Percentiles rank a stretch among this genome's conserved stretches.
Conservation (phyloP, 768 basidiomycete genomes). For the Pleurotus cornucopiae region DNA sequence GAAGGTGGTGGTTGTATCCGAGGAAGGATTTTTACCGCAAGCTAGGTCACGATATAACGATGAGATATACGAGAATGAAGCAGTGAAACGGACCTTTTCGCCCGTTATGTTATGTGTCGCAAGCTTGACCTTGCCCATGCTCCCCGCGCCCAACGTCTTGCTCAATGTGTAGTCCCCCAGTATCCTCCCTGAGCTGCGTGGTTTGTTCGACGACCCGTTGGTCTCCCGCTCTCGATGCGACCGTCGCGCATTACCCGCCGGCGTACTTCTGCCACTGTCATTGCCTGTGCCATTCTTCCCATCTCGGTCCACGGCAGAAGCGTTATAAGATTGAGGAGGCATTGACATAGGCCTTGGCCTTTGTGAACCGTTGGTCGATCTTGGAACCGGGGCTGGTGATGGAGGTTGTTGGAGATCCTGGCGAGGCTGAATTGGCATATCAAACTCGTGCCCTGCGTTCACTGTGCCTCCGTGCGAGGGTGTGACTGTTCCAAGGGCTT, state of each 20-base stretch:
- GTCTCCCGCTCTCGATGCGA: slow-evolving; percentile 2
- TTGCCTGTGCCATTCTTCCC: neutral
- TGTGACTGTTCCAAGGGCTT: slow-evolving; percentile 27
- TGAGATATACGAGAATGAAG: slow-evolving; percentile 3
- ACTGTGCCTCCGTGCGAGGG: slow-evolving; percentile 53
- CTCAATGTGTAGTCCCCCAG: slow-evolving; percentile 94
- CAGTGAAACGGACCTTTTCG: slow-evolving; percentile 69
- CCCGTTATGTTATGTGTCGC: slow-evolving; percentile 84
- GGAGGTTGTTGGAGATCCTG: slow-evolving; percentile 21
- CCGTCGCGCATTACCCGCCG: slow-evolving; percentile 2
- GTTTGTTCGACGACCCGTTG: slow-evolving; percentile 16
- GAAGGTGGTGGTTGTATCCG: slow-evolving; percentile 67
- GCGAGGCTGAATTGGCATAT: slow-evolving; percentile 48
- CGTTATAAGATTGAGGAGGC: slow-evolving; percentile 57
- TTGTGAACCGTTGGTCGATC: slow-evolving; percentile 26
- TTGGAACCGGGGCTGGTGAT: slow-evolving; percentile 23
- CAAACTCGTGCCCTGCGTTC: slow-evolving; percentile 60
- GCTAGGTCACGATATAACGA: slow-evolving; percentile 38
- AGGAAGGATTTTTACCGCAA: slow-evolving; percentile 98
- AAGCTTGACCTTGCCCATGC: slow-evolving; percentile 99
- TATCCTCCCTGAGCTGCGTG: slow-evolving; percentile 49
- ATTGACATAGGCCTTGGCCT: slow-evolving; percentile 69
- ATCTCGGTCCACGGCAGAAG: slow-evolving; percentile 10
- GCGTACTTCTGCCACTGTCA: slow-evolving; percentile 4
- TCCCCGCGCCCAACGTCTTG: slow-evolving; percentile 95